These are phyloP conservation scores for Fusarium sp. DNA, from an alignment of 2,329 filamentous ascomycete species.

Conservation along the genomic window DNA sequence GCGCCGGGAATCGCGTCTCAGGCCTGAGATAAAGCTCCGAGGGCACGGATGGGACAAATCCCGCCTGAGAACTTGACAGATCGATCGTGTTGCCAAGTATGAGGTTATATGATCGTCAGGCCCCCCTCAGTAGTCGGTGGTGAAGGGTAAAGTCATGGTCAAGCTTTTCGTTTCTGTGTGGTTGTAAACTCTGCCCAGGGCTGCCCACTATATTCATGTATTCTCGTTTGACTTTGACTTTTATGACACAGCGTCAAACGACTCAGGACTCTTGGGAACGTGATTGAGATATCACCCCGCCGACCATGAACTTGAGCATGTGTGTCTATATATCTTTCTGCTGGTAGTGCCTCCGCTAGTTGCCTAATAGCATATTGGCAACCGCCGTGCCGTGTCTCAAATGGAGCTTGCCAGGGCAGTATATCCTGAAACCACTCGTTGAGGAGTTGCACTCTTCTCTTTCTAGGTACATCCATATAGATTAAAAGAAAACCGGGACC, in stretches of 20 bases:
- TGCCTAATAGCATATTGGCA: constrained; percentile 1
- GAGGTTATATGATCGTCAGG: not conserved
- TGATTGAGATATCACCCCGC: constrained; percentile 5
- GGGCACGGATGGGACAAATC: constrained; percentile 4
- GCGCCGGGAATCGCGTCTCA: constrained; percentile 8
- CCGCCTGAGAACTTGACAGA: not conserved
- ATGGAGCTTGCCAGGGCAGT: constrained; percentile 1
- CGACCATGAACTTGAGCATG: constrained; percentile 1
- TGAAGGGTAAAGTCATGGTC: not conserved
- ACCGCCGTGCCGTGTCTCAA: constrained; percentile 24
- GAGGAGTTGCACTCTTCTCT: constrained; percentile 4
- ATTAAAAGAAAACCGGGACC: constrained; percentile 10
- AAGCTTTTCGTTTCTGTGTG: not conserved
- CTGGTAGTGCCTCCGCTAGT: not conserved
- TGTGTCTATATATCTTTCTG: constrained; percentile 19
- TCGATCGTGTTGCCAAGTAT: constrained; percentile 2
- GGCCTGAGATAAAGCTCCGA: constrained; percentile 19
- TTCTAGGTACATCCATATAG: constrained; percentile 26
- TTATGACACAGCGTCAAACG: constrained; percentile 1
- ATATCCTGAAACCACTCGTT: constrained; percentile 8
- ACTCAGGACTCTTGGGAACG: constrained; percentile 11
- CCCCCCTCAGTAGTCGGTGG: not conserved
- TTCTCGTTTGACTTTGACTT: constrained; percentile 12
- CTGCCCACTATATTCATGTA: not conserved
- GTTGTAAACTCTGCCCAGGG: not conserved